These are phyloP conservation scores for Euryodendron excelsum DNA, from an alignment of 148 eudicot genomes.

Conservation along the genomic window DNA sequence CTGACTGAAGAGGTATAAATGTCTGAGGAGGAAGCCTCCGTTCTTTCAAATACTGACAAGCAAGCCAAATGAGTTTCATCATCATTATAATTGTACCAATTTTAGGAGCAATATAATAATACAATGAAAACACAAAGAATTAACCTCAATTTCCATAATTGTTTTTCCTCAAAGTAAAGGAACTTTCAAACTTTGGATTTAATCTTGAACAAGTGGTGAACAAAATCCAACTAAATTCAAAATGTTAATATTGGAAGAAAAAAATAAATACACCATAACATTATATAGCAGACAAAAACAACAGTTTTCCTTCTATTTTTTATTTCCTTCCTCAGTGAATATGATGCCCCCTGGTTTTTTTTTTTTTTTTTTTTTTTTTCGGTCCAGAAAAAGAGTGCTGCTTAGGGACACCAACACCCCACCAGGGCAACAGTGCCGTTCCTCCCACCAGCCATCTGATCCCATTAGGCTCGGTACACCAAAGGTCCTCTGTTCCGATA, in stretches of 20 bases:
- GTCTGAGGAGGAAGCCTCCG: slow-evolving; percentile 96
- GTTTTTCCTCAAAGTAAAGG: neutral
- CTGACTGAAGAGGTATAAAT: slow-evolving; percentile 93
- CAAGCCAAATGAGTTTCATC: neutral
- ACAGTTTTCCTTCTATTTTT: neutral
- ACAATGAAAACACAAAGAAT: slow-evolving; percentile 6
- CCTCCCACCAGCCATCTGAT: no score
- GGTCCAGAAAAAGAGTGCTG: no score
- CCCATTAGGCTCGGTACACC: no score
- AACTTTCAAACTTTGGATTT: neutral
- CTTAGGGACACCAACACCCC: no score
- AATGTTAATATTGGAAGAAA: neutral
- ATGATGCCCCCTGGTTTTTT: neutral
- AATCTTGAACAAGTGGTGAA: neutral
- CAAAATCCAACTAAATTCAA: neutral
- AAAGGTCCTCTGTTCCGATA: no score
- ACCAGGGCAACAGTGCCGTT: no score
- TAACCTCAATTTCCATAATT: neutral
- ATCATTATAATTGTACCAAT: neutral
- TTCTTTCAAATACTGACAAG: slow-evolving; percentile 79
- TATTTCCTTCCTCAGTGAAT: no score
- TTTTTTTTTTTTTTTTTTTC: no score
- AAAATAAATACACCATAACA: neutral
- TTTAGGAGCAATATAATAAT: neutral
- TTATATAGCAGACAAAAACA: neutral